Base-by-base conservation (phyloP, 257 asterid species). In the Ballota nigra region DNA sequence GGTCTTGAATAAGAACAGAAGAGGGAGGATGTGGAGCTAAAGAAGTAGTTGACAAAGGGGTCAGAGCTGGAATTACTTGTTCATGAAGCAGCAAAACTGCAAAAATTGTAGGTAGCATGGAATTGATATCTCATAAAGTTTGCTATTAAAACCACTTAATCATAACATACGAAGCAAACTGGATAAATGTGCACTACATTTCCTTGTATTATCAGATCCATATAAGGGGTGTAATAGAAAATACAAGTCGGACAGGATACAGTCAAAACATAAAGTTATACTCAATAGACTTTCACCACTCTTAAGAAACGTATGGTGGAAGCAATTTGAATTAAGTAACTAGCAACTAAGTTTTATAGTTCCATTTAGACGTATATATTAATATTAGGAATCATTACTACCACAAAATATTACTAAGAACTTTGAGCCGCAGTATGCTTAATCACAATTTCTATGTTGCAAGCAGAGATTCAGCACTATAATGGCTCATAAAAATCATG, bases 41-140 rank as follows among this genome's bases (percentile, higher is more conserved):
- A 71, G 86, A 80, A 73, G 87, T 70, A 74, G 86, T 69, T 62
- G 79, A 82, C 49, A 74, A 68, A 68, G 83, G 70, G 74, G 85
- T 65, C 63, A 80, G 78, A 19, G 79, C 89, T 60, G 88, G 84
- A 63, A 82, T 76, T 56, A 78, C 83, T 81, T 85, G 91, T 71
- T 89, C 93, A 63, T 85, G 93, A 72, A 87, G 83, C 85, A 83
- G 74, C 83, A 82, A 51, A 63, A 88, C 90, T 89, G 87, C 85
- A 77, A 85, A 74, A 71, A 72, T 75, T 20, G 71, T 31, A 59
- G 72, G 78, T 65, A 72, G 70, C 34, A 56, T 19, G 19, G 47
- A 15, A 66, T 67, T 71, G 47, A 51, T 70, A 57, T 31, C 33
- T 60, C 73, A 45, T n/a, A 29, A 66, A 71, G 24, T 12, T 45